Evolutionary conservation across 106 monocot species (phyloP).

Genomic region (Cymbidium sinense): DNA sequence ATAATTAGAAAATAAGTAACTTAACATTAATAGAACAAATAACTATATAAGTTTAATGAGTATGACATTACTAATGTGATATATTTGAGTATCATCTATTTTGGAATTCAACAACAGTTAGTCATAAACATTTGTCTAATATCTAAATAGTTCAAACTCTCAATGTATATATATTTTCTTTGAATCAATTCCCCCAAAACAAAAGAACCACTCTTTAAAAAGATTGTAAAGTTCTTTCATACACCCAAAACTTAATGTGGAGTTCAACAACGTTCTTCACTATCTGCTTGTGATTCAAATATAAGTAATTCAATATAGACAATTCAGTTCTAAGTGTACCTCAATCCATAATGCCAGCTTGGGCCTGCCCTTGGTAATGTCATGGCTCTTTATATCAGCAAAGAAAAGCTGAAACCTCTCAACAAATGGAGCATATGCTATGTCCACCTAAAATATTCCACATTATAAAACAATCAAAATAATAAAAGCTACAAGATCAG

Average conservation of each 20-base stretch:
- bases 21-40: not conserved
- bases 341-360: slow-evolving; percentile 63
- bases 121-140: not conserved
- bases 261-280: too few relatives aligned
- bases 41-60: not conserved
- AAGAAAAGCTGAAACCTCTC: slow-evolving; percentile 66
- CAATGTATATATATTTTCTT: not conserved
- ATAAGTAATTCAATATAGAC: not conserved
- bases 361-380: slow-evolving; percentile 71
- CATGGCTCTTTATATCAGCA: slow-evolving; percentile 51
- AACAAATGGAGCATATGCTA: slow-evolving; percentile 83
- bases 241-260: too few relatives aligned
- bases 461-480: not conserved
- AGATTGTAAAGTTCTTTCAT: too few relatives aligned
- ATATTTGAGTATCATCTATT: not conserved
- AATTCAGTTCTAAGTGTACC: slow-evolving; percentile 20
- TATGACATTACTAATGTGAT: not conserved
- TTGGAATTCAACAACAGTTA: not conserved
- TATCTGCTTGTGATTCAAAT: too few relatives aligned
- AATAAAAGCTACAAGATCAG: not conserved
- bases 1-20: not conserved
- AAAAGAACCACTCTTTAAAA: too few relatives aligned
- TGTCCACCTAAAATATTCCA: slow-evolving; percentile 49
- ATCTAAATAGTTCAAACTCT: not conserved
- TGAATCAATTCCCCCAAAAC: too few relatives aligned